A percentile compares a stretch with the other conserved stretches of the same genome.
phyloP scores from a whole-genome alignment of 2,329 filamentous ascomycete species.

The Colletotrichum musicola region DNA sequence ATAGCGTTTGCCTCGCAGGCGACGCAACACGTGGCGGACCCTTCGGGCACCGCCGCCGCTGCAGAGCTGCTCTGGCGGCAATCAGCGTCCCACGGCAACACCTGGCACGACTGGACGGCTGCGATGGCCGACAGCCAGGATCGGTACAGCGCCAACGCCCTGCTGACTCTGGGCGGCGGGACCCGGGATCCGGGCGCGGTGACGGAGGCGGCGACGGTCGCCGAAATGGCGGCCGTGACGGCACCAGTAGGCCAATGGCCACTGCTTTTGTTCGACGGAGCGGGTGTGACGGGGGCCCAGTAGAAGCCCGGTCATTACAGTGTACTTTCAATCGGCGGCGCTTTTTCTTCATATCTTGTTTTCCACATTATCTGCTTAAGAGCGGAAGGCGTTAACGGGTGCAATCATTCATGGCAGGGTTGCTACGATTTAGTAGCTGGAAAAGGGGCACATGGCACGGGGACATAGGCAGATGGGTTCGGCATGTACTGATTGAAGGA shows the following conservation, averaged over 20 bases:
- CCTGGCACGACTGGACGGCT: conserved; percentile 68
- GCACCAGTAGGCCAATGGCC: conserved; percentile 35
- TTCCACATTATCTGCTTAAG: neutral
- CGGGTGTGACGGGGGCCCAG: conserved; percentile 14
- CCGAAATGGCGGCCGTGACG: conserved; percentile 27
- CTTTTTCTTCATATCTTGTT: neutral
- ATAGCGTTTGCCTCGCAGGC: conserved; percentile 56
- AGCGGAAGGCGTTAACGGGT: conserved; percentile 25
- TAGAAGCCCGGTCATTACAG: neutral
- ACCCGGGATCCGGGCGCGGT: conserved; percentile 24
- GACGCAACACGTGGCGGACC: conserved; percentile 49
- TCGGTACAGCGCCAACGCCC: conserved; percentile 61
- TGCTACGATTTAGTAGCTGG: conserved; percentile 4
- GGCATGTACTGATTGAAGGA: neutral
- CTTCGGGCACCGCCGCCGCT: conserved; percentile 41
- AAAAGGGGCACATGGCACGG: neutral
- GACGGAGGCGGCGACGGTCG: conserved; percentile 35
- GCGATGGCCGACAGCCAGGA: conserved; percentile 64
- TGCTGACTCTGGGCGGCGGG: conserved; percentile 59
- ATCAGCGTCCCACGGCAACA: conserved; percentile 50
- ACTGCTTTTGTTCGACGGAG: conserved; percentile 30
- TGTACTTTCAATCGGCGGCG: too few species aligned
- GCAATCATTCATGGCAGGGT: neutral
- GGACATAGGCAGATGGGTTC: conserved; percentile 7
- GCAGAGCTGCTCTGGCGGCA: conserved; percentile 51